These are phyloP conservation scores for Phytophthora pini DNA, from an alignment of 352 stramenopile genomes.

Conservation along the genomic window DNA sequence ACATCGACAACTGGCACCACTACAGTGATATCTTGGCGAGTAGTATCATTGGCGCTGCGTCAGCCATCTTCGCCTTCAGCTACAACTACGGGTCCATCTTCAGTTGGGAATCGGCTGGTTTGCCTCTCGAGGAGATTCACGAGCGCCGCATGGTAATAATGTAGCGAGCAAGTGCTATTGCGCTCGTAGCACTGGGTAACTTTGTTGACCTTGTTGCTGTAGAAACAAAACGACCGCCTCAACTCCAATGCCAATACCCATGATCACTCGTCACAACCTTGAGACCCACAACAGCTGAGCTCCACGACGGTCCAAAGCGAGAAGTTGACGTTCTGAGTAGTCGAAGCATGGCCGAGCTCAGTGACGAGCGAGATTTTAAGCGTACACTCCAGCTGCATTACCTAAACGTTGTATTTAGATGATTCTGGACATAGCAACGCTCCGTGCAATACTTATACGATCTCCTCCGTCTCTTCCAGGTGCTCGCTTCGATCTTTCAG, in stretches of 20 bases:
- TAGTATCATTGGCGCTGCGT: constrained; percentile 54
- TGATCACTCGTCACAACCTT: constrained; percentile 34
- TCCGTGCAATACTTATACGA: constrained; percentile 3
- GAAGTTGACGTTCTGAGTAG: constrained; percentile 35
- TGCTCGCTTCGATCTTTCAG: constrained; percentile 25
- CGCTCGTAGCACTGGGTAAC: constrained; percentile 3
- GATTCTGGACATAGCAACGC: no score
- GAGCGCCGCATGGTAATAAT: constrained; percentile 48
- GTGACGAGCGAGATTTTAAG: no score
- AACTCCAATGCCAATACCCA: constrained; percentile 28
- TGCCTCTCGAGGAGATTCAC: constrained; percentile 65
- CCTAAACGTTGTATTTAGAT: no score
- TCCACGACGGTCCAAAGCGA: constrained; percentile 26
- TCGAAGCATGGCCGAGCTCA: neutral
- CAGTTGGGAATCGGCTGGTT: constrained; percentile 56
- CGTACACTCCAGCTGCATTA: no score
- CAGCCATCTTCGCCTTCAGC: constrained; percentile 53
- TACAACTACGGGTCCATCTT: constrained; percentile 83
- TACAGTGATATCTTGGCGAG: constrained; percentile 82
- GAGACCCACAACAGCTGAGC: constrained; percentile 31
- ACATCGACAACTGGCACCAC: constrained; percentile 88
- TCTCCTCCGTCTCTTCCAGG: constrained; percentile 9
- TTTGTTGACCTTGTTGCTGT: neutral
- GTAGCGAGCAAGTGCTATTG: no score
- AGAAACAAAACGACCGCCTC: constrained; percentile 4